Conservation (phyloP, 208 protist genomes). For the Tritrichomonas musculus region DNA sequence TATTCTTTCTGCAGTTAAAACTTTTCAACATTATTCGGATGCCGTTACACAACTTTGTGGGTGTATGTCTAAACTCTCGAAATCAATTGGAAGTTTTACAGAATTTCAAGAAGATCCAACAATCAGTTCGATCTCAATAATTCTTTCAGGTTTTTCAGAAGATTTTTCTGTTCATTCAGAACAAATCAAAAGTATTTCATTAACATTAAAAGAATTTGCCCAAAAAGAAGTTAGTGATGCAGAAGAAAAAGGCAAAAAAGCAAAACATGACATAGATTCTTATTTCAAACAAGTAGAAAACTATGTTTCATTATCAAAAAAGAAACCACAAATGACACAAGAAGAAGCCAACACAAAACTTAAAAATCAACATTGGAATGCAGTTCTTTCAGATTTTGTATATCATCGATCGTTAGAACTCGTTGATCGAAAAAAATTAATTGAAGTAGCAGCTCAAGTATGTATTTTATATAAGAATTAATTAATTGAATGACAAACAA, state of each 20-base stretch:
- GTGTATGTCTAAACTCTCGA: neutral
- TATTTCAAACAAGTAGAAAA: neutral
- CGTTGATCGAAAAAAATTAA: neutral
- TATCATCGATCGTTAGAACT: neutral
- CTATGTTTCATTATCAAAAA: neutral
- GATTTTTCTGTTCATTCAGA: neutral
- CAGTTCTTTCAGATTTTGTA: neutral
- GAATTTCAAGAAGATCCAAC: neutral
- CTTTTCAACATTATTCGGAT: neutral
- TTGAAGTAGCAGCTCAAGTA: neutral
- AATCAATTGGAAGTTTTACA: neutral
- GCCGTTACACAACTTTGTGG: neutral
- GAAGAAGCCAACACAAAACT: neutral
- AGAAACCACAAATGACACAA: neutral
- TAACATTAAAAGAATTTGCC: neutral
- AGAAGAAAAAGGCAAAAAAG: neutral
- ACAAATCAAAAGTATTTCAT: neutral
- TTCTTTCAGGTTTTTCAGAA: neutral
- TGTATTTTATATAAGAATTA: too few relatives aligned
- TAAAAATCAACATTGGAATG: neutral
- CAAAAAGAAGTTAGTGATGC: neutral
- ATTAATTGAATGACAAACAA: too few relatives aligned
- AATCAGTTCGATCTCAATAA: neutral
- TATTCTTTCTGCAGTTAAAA: neutral
- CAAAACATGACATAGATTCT: neutral